These are phyloP conservation scores for Aspergillus quadrilineatus DNA, from an alignment of 2,329 filamentous ascomycete species.

Conservation along the genomic window DNA sequence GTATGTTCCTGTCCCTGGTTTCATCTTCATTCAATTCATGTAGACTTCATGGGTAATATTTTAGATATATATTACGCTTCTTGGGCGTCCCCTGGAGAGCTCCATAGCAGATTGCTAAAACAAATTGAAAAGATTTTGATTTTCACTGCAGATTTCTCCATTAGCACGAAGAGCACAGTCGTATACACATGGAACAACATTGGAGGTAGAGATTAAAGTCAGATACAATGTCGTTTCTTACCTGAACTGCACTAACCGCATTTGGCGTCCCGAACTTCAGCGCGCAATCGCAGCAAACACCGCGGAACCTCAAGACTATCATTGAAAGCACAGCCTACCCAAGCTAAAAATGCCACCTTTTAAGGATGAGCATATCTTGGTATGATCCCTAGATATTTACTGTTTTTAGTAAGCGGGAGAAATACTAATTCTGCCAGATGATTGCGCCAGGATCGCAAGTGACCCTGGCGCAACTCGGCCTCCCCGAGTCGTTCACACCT, in stretches of 20 bases:
- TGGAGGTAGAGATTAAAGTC: no score
- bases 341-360: slow-evolving; percentile 48
- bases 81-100: no score
- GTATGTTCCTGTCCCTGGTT: no score
- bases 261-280: slow-evolving; percentile 21
- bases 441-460: slow-evolving; percentile 73
- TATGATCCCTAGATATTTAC: slow-evolving; percentile 29
- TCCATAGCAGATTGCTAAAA: no score
- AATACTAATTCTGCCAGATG: slow-evolving; percentile 36
- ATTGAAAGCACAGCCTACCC: slow-evolving; percentile 9
- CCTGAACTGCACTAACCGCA: slow-evolving; percentile 23
- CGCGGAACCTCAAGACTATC: slow-evolving; percentile 15
- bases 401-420: neutral
- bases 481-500: slow-evolving; percentile 85
- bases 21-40: no score
- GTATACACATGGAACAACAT: no score
- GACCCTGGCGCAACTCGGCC: slow-evolving; percentile 86
- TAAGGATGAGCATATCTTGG: slow-evolving; percentile 54
- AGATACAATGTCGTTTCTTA: no score
- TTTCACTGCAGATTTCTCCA: no score
- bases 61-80: no score
- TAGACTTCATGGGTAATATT: no score
- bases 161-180: no score
- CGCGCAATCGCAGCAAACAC: slow-evolving; percentile 20
- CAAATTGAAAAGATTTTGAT: no score